A percentile compares a stretch with the other conserved stretches of the same genome.
Conservation (phyloP, 257 asterid species). For the Scutellaria barbata region DNA sequence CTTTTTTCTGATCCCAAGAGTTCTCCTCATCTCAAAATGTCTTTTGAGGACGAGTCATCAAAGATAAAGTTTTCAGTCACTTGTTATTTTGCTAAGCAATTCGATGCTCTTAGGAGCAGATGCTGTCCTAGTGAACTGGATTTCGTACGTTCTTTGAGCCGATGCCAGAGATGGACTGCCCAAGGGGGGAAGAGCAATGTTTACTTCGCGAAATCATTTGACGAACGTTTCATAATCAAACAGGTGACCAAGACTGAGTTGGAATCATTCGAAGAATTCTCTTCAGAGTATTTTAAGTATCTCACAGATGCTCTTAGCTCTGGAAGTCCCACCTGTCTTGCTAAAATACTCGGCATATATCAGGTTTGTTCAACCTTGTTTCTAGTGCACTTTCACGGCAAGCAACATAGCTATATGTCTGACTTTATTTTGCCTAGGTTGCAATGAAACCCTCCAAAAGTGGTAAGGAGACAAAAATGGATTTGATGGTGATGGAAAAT, state of each 20-base stretch:
- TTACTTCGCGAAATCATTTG: conserved; percentile 4
- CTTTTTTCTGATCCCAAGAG: background rate
- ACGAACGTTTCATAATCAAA: conserved; percentile 13
- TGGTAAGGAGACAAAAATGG: background rate
- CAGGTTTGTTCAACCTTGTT: background rate
- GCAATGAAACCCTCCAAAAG: background rate
- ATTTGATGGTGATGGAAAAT: conserved; percentile 18
- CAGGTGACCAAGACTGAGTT: conserved; percentile 15
- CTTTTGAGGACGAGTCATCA: background rate
- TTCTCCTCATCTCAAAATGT: background rate
- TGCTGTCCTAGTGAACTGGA: background rate
- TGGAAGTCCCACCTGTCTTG: background rate
- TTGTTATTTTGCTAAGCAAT: conserved; percentile 8
- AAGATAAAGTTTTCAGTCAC: background rate
- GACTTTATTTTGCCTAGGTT: background rate
- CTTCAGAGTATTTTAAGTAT: conserved; percentile 15
- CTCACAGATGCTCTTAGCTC: background rate
- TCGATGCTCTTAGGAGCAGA: background rate
- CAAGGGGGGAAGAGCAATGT: conserved; percentile 19
- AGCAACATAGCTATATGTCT: too few species aligned
- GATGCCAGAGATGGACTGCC: conserved; percentile 5
- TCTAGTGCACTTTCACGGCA: background rate
- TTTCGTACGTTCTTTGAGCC: conserved; percentile 5
- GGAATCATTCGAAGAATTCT: conserved; percentile 14
- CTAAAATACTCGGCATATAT: conserved; percentile 12